A percentile compares a stretch with the other conserved stretches of the same genome.
phyloP scores from a whole-genome alignment of 495 filamentous ascomycete species.

The Darksidea phi region DNA sequence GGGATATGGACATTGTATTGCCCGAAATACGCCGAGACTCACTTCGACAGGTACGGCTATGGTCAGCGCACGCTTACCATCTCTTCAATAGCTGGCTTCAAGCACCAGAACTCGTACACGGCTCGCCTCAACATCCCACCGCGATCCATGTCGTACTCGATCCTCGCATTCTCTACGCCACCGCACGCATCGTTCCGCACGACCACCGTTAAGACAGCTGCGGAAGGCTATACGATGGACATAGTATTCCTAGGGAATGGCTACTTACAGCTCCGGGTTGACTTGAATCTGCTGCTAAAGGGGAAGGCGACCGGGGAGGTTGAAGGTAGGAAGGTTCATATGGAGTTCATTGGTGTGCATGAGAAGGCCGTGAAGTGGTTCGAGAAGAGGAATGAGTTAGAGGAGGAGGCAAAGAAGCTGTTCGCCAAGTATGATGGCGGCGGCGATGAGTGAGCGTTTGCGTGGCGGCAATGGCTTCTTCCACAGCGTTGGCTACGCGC shows the following conservation, averaged over 20 bases:
- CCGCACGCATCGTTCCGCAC: conserved; percentile 29
- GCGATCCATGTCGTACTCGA: conserved; percentile 12
- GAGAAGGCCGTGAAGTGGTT: conserved; percentile 25
- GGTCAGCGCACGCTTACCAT: conserved; percentile 19
- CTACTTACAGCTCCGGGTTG: conserved; percentile 18
- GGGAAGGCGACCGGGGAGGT: conserved; percentile 22
- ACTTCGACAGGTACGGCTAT: conserved; percentile 25
- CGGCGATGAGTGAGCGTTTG: conserved; percentile 7
- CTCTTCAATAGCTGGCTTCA: conserved; percentile 13
- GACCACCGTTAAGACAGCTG: conserved; percentile 5
- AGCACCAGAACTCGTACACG: conserved; percentile 6
- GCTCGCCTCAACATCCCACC: conserved; percentile 23
- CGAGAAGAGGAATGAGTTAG: conserved; percentile 14
- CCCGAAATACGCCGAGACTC: conserved; percentile 18
- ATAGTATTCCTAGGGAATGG: conserved; percentile 26
- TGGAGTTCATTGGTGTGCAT: conserved; percentile 29
- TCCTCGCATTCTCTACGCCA: conserved; percentile 10
- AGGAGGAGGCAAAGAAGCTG: conserved; percentile 14
- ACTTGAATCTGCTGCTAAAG: conserved; percentile 24
- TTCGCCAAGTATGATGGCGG: conserved; percentile 8
- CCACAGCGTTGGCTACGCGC: no score
- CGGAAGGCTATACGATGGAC: conserved; percentile 23
- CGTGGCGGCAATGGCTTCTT: not conserved
- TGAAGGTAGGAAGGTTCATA: conserved; percentile 8
- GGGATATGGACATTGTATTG: conserved; percentile 28